phyloP scores from a whole-genome alignment of 352 stramenopile genomes.

The Globisporangium barbulae region DNA sequence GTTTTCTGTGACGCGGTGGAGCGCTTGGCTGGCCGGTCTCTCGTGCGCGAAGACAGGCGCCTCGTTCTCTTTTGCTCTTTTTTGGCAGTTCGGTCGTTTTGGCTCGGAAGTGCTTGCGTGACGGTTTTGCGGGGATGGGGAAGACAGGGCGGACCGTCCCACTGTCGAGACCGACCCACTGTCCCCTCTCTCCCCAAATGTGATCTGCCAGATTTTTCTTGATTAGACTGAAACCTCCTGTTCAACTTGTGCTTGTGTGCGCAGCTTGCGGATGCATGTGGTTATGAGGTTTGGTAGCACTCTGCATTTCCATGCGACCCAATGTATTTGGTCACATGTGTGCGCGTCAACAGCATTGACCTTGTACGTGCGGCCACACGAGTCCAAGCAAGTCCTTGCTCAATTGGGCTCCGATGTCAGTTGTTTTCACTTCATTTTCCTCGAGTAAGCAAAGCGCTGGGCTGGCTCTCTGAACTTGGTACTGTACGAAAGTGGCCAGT shows the following conservation, averaged over 20 bases:
- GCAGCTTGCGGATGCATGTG: too few species aligned
- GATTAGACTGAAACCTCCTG: too few species aligned
- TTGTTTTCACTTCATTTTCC: too few species aligned
- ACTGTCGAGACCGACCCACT: not conserved
- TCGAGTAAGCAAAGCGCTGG: not conserved
- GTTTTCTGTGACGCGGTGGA: constrained; percentile 2
- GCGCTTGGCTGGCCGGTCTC: not conserved
- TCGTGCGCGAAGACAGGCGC: not conserved
- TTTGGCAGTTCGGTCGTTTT: not conserved
- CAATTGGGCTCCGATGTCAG: too few species aligned
- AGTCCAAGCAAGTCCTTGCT: too few species aligned
- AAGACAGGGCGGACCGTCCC: not conserved
- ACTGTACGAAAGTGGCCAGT: not conserved
- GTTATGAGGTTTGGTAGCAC: too few species aligned
- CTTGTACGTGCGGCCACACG: too few species aligned
- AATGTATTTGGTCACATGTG: too few species aligned
- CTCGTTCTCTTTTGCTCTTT: not conserved
- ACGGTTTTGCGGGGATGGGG: not conserved
- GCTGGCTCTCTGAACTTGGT: not conserved
- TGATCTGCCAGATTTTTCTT: not conserved
- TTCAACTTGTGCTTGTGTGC: too few species aligned
- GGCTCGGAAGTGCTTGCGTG: not conserved
- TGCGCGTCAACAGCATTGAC: too few species aligned
- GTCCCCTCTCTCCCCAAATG: not conserved
- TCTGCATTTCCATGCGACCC: too few species aligned